These are phyloP conservation scores for Claviceps pazoutovae DNA, from an alignment of 2,329 filamentous ascomycete species.

Conservation along the genomic window DNA sequence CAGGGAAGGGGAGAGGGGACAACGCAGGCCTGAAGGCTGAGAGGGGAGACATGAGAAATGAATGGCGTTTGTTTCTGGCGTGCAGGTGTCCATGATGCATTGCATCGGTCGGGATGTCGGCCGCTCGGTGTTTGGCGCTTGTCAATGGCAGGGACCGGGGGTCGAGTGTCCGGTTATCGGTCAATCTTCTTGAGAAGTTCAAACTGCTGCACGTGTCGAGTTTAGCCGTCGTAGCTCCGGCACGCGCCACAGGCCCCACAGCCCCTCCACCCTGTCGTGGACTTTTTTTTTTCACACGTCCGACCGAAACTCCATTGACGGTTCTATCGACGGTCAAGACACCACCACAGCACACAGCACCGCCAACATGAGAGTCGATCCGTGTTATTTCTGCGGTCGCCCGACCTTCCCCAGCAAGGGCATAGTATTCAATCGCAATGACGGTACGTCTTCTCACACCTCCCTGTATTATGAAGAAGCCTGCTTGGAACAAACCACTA, in stretches of 20 bases:
- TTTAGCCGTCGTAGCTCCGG: neutral
- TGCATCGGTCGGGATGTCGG: too few relatives aligned
- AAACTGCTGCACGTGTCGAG: neutral
- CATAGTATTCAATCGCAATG: slow-evolving; percentile 37
- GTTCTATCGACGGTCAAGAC: neutral
- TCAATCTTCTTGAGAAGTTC: too few relatives aligned
- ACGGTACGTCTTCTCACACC: slow-evolving; percentile 18
- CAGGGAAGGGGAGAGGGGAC: too few relatives aligned
- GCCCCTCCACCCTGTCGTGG: neutral
- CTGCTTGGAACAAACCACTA: neutral
- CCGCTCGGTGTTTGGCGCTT: too few relatives aligned
- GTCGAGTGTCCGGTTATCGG: too few relatives aligned
- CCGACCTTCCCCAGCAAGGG: slow-evolving; percentile 42
- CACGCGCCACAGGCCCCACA: neutral
- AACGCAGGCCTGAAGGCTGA: too few relatives aligned
- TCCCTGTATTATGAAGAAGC: neutral
- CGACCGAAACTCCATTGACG: neutral
- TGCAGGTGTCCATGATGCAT: too few relatives aligned
- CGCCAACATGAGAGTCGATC: slow-evolving; percentile 24
- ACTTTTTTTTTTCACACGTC: neutral
- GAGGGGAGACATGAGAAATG: too few relatives aligned
- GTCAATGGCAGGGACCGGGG: too few relatives aligned
- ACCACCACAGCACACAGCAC: neutral
- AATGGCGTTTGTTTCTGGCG: too few relatives aligned
- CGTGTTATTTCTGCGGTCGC: slow-evolving; percentile 32